Percentiles rank a stretch among this genome's conserved stretches.
Evolutionary conservation across 345 rosid genomes (phyloP).

Genomic region (Noccaea bulbosa): DNA sequence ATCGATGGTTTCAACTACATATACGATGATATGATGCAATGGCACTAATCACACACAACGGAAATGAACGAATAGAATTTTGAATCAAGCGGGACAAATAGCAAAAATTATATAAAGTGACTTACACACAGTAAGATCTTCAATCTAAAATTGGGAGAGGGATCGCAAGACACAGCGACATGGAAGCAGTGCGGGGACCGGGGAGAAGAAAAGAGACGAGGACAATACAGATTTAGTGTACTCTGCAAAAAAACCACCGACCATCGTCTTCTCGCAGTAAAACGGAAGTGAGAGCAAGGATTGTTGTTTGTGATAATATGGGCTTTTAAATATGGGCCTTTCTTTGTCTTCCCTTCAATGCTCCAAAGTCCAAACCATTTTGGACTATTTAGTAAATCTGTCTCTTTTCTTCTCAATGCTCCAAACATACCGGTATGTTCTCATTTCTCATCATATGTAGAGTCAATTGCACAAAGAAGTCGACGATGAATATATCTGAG

Average conservation of each 20-base stretch:
- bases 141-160: not conserved
- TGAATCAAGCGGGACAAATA: not conserved
- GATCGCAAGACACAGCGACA: not conserved
- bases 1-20: not conserved
- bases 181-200: not conserved
- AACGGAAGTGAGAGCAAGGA: not conserved
- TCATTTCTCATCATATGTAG: too few species aligned
- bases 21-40: not conserved
- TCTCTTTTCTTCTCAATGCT: too few species aligned
- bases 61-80: not conserved
- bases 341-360: too few species aligned
- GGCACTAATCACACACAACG: not conserved
- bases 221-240: not conserved
- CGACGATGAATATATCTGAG: too few species aligned
- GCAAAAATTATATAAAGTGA: not conserved
- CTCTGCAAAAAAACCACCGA: not conserved
- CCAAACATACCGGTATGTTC: too few species aligned
- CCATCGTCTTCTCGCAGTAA: not conserved
- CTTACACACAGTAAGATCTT: conserved; percentile 22
- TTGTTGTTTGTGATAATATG: not conserved
- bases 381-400: too few species aligned
- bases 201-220: conserved; percentile 9
- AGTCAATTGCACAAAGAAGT: too few species aligned
- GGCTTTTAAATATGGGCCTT: not conserved
- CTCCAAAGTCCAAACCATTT: too few species aligned